Base-by-base conservation (phyloP, 179 eudicot genomes). In the Vitellaria paradoxa region DNA sequence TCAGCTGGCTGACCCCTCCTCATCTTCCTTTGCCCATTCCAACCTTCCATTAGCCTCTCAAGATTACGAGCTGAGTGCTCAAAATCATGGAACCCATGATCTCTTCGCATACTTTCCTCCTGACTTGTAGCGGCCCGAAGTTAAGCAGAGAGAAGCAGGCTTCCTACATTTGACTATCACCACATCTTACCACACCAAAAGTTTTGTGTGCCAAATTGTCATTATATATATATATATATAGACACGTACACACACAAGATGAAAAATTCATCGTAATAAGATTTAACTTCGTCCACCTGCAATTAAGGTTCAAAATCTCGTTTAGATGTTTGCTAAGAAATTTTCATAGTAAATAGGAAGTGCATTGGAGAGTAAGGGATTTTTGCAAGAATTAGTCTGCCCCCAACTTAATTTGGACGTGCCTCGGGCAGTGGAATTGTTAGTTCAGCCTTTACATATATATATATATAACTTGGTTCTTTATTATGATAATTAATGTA, bases 101-200 rank as follows among this genome's bases (percentile, higher is more conserved):
- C 76, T 87, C 49, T 78, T 88, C 23, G 88, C 75, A 70, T 88
- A 84, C 76, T 87, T 87, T 30, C 37, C 37, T 74, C 85, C 90
- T 45, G 85, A 85, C 67, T 84, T 88, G 65, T 90, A 85, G 70
- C 77, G 40, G 24, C 9, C 2, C 37, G 2, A 30, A n/a, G n/a
- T n/a, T n/a, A n/a, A n/a, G n/a, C n/a, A n/a, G n/a, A n/a, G n/a
- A n/a, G n/a, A n/a, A 30, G 2, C 1, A 30, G 37, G 2, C 37
- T 30, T 30, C 2, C 37, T 30, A 30, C 2, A 30, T 30, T 2
- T 30, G 37, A 30, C 37, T 30, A 30, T 30, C 37, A 0, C 37
- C 2, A 30, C 37, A 30, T 30, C n/a, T 30, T 30, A 30, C 37
- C 1, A 2, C 2, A 30, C 37, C n/a, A n/a, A 30, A 30, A 78